Evolutionary conservation across 768 basidiomycete species (phyloP), one percentile per base, ranked within the genome.

Genomic region (Clavulina sp.): DNA sequence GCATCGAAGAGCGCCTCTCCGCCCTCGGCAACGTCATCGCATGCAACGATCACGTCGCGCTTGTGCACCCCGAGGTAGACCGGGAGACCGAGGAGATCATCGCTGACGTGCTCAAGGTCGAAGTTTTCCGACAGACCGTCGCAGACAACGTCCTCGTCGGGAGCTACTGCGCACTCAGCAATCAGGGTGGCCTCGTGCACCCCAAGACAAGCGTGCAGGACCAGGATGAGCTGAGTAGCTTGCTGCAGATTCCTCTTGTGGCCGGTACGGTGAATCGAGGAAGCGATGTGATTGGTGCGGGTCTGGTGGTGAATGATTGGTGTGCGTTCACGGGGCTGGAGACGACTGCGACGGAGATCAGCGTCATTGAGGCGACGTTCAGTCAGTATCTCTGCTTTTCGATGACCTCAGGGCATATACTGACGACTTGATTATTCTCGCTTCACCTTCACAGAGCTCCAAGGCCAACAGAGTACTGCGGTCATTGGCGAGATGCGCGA

Each of bases 61-160:
- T 99, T 59, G 95, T 97, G 24, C 95, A 99, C 65, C 95, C 95
- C 5, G 95, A 99, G 58, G 70, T 97, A 54, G 95, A 97, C 69
- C 79, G 95, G 56, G 95, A 97, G 68, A 99, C 95, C 23, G 95
- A 99, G 63, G 95, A 99, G 67, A 97, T 99, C 69, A 96, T 99
- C 67, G 95, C 95, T 28, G 95, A 99, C 65, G 88, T 95, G 19
- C 77, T 99, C 59, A 97, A 97, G 66, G 95, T 97, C 56, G 95
- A 99, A 65, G 95, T 97, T 3, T 99, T 99, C 71, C 74, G 95
- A 46, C 95, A 99, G 66, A 99, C 91, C 6, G 73, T 99, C 58
- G 95, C 95, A 9, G 83, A 87, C 58, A 96, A 97, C 68, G 92
- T 92, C 47, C 78, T 99, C 41, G 93, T 97, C 38, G 95, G 95